A percentile compares a stretch with the other conserved stretches of the same genome.
Conservation (phyloP, 257 asterid genomes). For the Solanum corneliomulleri region DNA sequence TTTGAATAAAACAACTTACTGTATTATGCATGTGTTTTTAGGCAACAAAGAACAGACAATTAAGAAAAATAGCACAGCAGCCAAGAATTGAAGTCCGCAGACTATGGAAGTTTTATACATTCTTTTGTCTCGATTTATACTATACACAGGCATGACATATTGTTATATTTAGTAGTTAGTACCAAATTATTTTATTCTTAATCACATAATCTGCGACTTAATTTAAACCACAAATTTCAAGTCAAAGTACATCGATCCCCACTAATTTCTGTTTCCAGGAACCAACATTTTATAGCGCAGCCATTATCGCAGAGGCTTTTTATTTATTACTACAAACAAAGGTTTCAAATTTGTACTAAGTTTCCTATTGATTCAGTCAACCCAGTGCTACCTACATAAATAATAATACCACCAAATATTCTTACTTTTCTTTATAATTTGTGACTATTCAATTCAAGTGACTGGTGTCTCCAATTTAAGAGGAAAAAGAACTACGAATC, state of each 20-base stretch:
- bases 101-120: neutral
- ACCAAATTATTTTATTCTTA: no score
- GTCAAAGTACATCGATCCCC: neutral
- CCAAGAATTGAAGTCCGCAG: neutral
- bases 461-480: neutral
- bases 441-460: no score
- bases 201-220: neutral
- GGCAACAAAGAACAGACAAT: neutral
- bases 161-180: no score
- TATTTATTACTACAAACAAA: neutral
- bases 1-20: neutral
- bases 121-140: neutral
- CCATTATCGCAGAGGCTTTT: neutral
- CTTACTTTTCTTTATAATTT: neutral
- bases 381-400: neutral
- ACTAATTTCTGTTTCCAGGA: neutral
- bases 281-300: neutral
- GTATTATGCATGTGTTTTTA: neutral
- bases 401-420: no score
- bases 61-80: neutral
- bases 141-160: no score
- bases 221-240: no score
- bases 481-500: neutral
- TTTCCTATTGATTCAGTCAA: neutral
- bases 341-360: neutral